A percentile compares a stretch with the other conserved stretches of the same genome.
These are phyloP conservation scores for Termitomyces sp. DNA, from an alignment of 768 basidiomycete genomes.

Conservation along the genomic window DNA sequence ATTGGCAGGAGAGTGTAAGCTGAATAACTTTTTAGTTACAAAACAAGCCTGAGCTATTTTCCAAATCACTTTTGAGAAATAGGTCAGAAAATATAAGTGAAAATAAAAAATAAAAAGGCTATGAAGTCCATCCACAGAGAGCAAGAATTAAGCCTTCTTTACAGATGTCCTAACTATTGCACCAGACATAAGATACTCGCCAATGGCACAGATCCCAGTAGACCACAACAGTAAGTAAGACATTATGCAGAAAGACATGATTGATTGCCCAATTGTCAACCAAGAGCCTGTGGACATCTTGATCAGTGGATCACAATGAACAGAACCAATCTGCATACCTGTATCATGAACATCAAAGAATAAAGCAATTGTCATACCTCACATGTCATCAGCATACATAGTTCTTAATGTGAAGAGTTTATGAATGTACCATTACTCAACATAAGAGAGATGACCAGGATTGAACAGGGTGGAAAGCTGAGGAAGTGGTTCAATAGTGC, in stretches of 20 bases:
- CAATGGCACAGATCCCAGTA: slow-evolving; percentile 68
- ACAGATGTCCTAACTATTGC: slow-evolving; percentile 13
- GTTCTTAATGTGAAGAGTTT: background rate
- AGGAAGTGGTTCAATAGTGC: slow-evolving; percentile 67
- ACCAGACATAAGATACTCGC: slow-evolving; percentile 66
- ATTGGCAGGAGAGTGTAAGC: too few relatives aligned
- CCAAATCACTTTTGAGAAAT: too few relatives aligned
- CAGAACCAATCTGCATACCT: slow-evolving; percentile 37
- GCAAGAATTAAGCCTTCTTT: background rate
- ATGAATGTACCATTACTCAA: slow-evolving; percentile 58
- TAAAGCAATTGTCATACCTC: slow-evolving; percentile 81
- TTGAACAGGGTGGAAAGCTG: slow-evolving; percentile 67
- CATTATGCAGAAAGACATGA: slow-evolving; percentile 84
- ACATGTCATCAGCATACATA: slow-evolving; percentile 6
- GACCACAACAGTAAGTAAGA: slow-evolving; percentile 78
- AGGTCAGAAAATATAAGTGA: too few relatives aligned
- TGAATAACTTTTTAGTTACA: too few relatives aligned
- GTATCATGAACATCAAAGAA: slow-evolving; percentile 83
- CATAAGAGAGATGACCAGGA: slow-evolving; percentile 73
- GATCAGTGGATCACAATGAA: slow-evolving; percentile 1
- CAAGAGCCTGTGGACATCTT: slow-evolving; percentile 57
- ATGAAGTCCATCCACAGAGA: too few relatives aligned
- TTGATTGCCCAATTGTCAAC: slow-evolving; percentile 87
- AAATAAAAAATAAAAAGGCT: too few relatives aligned
- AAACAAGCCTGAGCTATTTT: too few relatives aligned